Evolutionary conservation across 148 eudicot species (phyloP), one percentile per base, ranked within the genome.

Genomic region (Amaranthus hypochondriacus): DNA sequence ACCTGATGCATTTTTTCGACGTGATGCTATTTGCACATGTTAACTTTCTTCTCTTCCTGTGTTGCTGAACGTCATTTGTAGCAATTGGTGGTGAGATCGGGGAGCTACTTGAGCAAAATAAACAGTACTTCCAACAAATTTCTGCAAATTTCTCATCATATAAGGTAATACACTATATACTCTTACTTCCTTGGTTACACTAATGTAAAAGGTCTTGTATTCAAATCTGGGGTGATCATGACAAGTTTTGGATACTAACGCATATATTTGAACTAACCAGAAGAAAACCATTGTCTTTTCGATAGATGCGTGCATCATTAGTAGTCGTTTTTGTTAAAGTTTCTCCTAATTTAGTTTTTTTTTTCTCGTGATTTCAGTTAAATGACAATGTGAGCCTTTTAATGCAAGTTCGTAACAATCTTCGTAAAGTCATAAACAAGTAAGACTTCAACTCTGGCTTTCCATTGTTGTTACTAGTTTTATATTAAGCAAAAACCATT

Each of bases 41-140:
- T 28, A 28, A 28, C 39, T 28, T 28, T 28, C 39, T 28, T 69
- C 54, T 74, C 10, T 62, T 67, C 14, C 42, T 60, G 10, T 6
- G 57, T 56, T 46, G 21, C 50, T 28, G 59, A 50, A 47, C 44
- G 64, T 77, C 73, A 15, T 80, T 83, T 92, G 87, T 89, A 95
- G 99, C 82, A 73, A 89, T 95, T 81, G 99, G 99, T 76, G 97
- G 99, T 64, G 66, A 82, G 55, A 69, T 87, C 68, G 99, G 94
- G 68, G 88, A 87, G 77, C 86, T 95, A 81, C 99, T 95, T 83
- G 88, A 95, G 86, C 92, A 92, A 82, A 95, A 81, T 81, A 87
- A 88, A 80, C 89, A 86, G 73, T 84, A 84, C 71, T 85, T 95
- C 72, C 88, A 84, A 59, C 90, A 95, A 84, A 90, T 95, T 74